A percentile compares a stretch with the other conserved stretches of the same genome.
Evolutionary conservation across 768 basidiomycete species (phyloP).

Genomic region (Auricularia sp.): DNA sequence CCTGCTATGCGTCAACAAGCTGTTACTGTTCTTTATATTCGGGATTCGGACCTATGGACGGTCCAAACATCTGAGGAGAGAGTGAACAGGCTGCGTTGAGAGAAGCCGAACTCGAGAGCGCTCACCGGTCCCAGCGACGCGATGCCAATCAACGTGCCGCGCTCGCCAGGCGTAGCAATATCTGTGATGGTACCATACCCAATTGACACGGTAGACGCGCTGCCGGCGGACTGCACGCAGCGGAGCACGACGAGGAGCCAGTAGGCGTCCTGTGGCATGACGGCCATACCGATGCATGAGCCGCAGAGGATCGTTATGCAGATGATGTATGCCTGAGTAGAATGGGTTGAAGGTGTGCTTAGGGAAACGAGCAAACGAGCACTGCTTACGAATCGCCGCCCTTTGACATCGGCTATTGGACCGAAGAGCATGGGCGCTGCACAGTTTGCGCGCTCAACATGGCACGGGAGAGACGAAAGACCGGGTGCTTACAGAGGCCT

Average conservation of each 20-base stretch:
- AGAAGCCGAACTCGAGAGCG: neutral
- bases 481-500: conserved; percentile 37
- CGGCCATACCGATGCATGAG: conserved; percentile 54
- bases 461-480: neutral
- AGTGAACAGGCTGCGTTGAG: neutral
- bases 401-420: conserved; percentile 53
- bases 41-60: conserved; percentile 18
- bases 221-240: conserved; percentile 69
- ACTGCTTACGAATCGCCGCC: conserved; percentile 42
- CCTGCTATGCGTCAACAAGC: conserved; percentile 23
- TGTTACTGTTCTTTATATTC: no score
- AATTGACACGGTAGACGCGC: conserved; percentile 55
- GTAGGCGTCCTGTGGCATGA: conserved; percentile 48
- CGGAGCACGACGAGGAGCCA: conserved; percentile 76
- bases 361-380: neutral
- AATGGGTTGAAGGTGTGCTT: neutral
- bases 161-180: conserved; percentile 59
- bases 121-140: conserved; percentile 55
- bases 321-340: conserved; percentile 28
- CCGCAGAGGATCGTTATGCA: conserved; percentile 54
- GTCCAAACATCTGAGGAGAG: neutral
- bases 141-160: conserved; percentile 64
- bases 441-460: neutral
- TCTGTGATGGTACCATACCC: conserved; percentile 74
- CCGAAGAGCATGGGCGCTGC: conserved; percentile 50